These are phyloP conservation scores for Herpetospermum pedunculosum DNA, from an alignment of 306 rosid species.

Conservation along the genomic window DNA sequence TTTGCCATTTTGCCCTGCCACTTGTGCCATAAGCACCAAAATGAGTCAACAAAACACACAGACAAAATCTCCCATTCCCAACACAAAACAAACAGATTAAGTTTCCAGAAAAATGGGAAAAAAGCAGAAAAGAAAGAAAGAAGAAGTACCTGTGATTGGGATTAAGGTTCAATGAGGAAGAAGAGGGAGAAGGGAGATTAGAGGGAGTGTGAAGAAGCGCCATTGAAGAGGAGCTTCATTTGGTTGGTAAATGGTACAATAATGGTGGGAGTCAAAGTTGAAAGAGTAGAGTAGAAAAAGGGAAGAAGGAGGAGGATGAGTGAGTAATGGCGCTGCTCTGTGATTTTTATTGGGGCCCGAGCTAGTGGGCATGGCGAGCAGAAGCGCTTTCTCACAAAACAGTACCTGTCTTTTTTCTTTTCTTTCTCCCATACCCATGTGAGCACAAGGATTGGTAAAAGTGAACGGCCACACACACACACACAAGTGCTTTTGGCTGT, in stretches of 20 bases:
- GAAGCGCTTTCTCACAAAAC: background rate
- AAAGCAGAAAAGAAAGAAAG: too few species aligned
- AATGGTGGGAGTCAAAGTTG: background rate
- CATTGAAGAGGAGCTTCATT: background rate
- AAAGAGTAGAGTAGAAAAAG: too few species aligned
- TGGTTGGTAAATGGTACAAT: background rate
- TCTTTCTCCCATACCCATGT: background rate
- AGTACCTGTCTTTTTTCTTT: background rate
- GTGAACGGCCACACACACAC: too few species aligned
- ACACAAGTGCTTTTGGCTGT: background rate
- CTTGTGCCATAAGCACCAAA: background rate
- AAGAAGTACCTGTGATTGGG: background rate
- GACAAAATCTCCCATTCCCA: background rate
- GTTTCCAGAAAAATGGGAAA: background rate
- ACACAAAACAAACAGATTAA: background rate
- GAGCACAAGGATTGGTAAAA: conserved; percentile 4
- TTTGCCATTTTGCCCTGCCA: background rate
- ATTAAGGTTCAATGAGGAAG: background rate
- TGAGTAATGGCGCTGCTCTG: background rate
- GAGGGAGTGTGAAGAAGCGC: background rate
- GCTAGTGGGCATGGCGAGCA: background rate
- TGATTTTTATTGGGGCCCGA: background rate
- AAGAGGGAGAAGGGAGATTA: background rate
- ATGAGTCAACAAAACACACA: background rate
- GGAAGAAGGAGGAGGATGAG: background rate